phyloP scores from a whole-genome alignment of 208 protist genomes.

The Wallacemonas sp. region DNA sequence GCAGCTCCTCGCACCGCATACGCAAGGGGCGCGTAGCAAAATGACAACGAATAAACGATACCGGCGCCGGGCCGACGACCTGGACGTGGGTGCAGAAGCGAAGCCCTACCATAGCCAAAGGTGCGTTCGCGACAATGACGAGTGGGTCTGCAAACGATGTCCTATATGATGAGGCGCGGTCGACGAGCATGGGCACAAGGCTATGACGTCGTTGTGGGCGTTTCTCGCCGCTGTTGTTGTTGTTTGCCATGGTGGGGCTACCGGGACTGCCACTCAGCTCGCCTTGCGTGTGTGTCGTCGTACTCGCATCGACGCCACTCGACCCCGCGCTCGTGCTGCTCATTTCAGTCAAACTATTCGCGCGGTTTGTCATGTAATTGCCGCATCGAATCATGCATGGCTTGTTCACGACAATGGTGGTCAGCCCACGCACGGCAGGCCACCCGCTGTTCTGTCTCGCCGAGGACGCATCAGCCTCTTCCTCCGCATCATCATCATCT shows the following conservation, averaged over 20 bases:
- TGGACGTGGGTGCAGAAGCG: constrained; percentile 45
- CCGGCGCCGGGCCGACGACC: constrained; percentile 38
- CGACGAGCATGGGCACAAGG: neutral
- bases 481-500: neutral
- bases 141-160: constrained; percentile 32
- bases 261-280: neutral
- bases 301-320: neutral
- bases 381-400: constrained; percentile 8
- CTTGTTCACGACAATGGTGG: constrained; percentile 1
- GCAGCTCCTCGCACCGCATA: constrained; percentile 23
- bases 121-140: constrained; percentile 41
- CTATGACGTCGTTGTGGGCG: neutral
- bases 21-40: constrained; percentile 27
- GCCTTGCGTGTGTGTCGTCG: neutral
- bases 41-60: constrained; percentile 58
- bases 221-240: neutral
- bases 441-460: no score
- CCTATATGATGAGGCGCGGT: neutral
- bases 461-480: neutral
- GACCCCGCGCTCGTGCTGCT: neutral
- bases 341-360: neutral
- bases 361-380: neutral
- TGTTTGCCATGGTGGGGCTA: neutral
- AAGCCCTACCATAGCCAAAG: constrained; percentile 43
- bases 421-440: neutral